Conservation (phyloP, 2,329 filamentous ascomycete genomes). For the Pleomassaria siparia region DNA sequence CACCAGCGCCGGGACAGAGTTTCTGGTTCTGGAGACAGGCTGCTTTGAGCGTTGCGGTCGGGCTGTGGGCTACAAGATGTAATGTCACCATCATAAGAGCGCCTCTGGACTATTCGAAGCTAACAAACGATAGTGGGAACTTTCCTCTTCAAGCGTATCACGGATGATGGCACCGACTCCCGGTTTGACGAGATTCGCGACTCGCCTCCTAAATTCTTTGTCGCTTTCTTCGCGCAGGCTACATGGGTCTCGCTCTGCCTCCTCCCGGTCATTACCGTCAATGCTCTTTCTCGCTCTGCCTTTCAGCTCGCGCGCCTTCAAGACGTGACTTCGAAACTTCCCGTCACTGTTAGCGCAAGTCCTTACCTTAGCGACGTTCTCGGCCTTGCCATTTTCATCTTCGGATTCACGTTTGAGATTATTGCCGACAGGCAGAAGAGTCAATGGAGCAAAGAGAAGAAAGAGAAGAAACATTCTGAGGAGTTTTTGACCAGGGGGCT, state of each 20-base stretch:
- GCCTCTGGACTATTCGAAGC: not conserved
- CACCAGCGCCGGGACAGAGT: slow-evolving; percentile 26
- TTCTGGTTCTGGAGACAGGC: slow-evolving; percentile 63
- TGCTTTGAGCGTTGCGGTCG: slow-evolving; percentile 56
- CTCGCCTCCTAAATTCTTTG: slow-evolving; percentile 56
- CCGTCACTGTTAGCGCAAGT: slow-evolving; percentile 43
- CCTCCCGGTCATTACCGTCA: slow-evolving; percentile 65
- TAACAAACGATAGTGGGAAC: slow-evolving; percentile 55
- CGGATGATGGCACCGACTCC: slow-evolving; percentile 60
- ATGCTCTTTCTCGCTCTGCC: slow-evolving; percentile 58
- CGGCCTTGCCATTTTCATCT: slow-evolving; percentile 59
- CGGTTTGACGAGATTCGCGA: slow-evolving; percentile 59
- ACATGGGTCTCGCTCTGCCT: slow-evolving; percentile 69
- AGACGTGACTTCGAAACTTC: slow-evolving; percentile 44
- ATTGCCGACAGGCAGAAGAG: slow-evolving; percentile 66
- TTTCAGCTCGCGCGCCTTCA: slow-evolving; percentile 36
- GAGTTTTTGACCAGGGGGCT: slow-evolving; percentile 65
- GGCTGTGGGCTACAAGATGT: slow-evolving; percentile 65
- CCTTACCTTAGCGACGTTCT: slow-evolving; percentile 55
- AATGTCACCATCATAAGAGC: slow-evolving; percentile 19
- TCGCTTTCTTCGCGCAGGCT: slow-evolving; percentile 62
- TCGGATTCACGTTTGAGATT: slow-evolving; percentile 63
- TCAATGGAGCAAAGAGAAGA: slow-evolving; percentile 62
- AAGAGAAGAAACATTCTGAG: slow-evolving; percentile 66
- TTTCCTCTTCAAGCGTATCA: slow-evolving; percentile 65